phyloP scores from a whole-genome alignment of 2,329 filamentous ascomycete genomes.

The Daldinia sp. region DNA sequence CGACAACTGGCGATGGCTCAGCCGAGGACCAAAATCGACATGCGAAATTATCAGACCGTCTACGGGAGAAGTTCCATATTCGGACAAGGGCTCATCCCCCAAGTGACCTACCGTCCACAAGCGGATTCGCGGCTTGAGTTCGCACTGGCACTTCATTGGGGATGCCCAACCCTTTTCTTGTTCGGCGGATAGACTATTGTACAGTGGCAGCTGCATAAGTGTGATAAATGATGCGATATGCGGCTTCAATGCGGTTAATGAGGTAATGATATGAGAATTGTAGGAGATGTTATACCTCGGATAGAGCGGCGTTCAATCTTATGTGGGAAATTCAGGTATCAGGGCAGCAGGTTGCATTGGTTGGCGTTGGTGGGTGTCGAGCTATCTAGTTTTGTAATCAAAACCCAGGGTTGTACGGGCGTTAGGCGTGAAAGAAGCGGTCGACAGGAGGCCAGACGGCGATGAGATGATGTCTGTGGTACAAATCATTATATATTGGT shows the following conservation, averaged over 20 bases:
- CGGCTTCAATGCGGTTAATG: constrained; percentile 21
- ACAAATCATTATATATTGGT: constrained; percentile 9
- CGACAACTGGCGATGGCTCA: constrained; percentile 49
- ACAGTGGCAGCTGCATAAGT: constrained; percentile 3
- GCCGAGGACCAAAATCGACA: constrained; percentile 56
- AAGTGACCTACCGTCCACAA: constrained; percentile 23
- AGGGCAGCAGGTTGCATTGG: constrained; percentile 33
- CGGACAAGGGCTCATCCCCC: constrained; percentile 59
- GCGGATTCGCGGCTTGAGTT: constrained; percentile 13
- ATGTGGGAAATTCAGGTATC: constrained; percentile 16
- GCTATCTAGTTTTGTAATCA: constrained; percentile 22
- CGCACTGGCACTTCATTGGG: neutral
- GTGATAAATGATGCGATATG: constrained; percentile 23
- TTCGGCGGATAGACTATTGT: neutral
- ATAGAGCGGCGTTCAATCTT: constrained; percentile 35
- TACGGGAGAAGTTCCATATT: constrained; percentile 67
- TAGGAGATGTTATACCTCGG: constrained; percentile 15
- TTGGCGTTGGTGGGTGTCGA: constrained; percentile 30
- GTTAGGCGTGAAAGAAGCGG: constrained; percentile 10
- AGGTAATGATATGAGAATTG: constrained; percentile 9
- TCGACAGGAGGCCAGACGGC: neutral
- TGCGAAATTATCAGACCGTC: constrained; percentile 60
- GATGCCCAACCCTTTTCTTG: neutral
- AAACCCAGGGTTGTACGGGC: constrained; percentile 15
- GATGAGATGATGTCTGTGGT: constrained; percentile 6